Evolutionary conservation across 2,329 filamentous ascomycete genomes (phyloP), one percentile per base, ranked within the genome.

Genomic region (Aspergillus japonicus): DNA sequence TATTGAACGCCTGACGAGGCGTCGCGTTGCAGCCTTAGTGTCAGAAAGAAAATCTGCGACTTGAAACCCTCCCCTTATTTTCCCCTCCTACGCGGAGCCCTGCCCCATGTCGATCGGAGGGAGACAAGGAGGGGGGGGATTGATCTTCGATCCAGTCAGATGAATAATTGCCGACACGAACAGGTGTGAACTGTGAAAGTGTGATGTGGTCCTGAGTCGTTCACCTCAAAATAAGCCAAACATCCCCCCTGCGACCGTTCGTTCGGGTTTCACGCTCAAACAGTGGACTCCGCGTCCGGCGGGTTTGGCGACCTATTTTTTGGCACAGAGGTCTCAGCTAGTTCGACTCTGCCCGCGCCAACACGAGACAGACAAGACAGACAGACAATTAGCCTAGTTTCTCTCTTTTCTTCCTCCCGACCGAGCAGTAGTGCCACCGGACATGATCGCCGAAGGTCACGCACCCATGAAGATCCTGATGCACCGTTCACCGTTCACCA

Each of bases 1-100:
- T 78, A 29, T 62, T 73, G 56, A 64, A 62, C 44, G 61, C 64
- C 33, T 73, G 58, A 48, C 29, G n/a, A 47, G 47, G 53, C 53
- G 53, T 35, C 47, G 42, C 39, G 39, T 19, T 16, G 39, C 39
- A 16, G 14, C 11, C 33, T 35, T 16, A 35, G 33, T 35, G 11
- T 35, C 33, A 29, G 12, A 35, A 35, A 12, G 12, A 12, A 35
- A 35, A 16, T 19, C 39, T 55, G 44, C 53, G 35, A 47, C 29
- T 29, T 31, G 52, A 48, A 16, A 35, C 33, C 4, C 10, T 10
- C 11, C 33, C 14, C 10, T 35, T 8, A 8, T 8, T 29, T 29
- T 6, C 26, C 48, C 51, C 54, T 53, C 33, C 44, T 42, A 26
- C 35, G 19, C 29, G 44, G 49, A 62, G 60, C 60, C 12, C 50